These are phyloP conservation scores for Fusarium setosum DNA, from an alignment of 2,329 filamentous ascomycete genomes.

Conservation along the genomic window DNA sequence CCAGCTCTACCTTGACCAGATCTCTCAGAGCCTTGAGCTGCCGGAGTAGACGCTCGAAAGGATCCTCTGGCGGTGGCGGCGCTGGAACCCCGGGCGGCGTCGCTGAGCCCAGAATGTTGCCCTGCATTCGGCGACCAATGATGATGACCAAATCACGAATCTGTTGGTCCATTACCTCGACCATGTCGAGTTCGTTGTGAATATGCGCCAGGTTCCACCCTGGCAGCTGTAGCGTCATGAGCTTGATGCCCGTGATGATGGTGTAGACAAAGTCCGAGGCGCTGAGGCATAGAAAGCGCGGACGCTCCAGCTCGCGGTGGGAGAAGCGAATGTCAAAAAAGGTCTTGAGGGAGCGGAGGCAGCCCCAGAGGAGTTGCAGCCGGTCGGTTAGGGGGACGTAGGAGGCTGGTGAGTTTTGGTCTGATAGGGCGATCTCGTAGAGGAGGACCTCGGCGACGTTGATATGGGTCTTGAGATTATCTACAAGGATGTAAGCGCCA, in stretches of 20 bases:
- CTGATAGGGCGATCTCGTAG: conserved; percentile 58
- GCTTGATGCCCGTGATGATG: conserved; percentile 58
- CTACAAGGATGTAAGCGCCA: conserved; percentile 41
- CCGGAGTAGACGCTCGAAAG: conserved; percentile 46
- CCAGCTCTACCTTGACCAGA: conserved; percentile 46
- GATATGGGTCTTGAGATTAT: conserved; percentile 54
- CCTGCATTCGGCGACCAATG: conserved; percentile 44
- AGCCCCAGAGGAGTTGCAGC: conserved; percentile 59
- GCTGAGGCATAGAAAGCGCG: conserved; percentile 56
- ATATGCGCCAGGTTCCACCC: conserved; percentile 58
- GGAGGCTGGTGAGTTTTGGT: conserved; percentile 46
- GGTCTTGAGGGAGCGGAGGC: conserved; percentile 52
- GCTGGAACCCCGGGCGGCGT: conserved; percentile 12
- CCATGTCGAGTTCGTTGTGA: conserved; percentile 49
- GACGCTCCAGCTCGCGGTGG: conserved; percentile 47
- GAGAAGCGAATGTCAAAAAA: conserved; percentile 54
- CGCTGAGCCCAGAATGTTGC: conserved; percentile 29
- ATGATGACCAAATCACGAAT: conserved; percentile 45
- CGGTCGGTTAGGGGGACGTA: conserved; percentile 52
- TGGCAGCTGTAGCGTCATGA: conserved; percentile 57
- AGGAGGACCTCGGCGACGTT: conserved; percentile 59
- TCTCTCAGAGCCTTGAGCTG: conserved; percentile 46
- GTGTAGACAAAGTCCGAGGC: conserved; percentile 61
- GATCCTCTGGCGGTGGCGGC: conserved; percentile 42
- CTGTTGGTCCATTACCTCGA: conserved; percentile 42